Percentiles rank a stretch among this genome's conserved stretches.
Evolutionary conservation across 2,329 filamentous ascomycete species (phyloP).

Genomic region (Lecanosticta acicola): DNA sequence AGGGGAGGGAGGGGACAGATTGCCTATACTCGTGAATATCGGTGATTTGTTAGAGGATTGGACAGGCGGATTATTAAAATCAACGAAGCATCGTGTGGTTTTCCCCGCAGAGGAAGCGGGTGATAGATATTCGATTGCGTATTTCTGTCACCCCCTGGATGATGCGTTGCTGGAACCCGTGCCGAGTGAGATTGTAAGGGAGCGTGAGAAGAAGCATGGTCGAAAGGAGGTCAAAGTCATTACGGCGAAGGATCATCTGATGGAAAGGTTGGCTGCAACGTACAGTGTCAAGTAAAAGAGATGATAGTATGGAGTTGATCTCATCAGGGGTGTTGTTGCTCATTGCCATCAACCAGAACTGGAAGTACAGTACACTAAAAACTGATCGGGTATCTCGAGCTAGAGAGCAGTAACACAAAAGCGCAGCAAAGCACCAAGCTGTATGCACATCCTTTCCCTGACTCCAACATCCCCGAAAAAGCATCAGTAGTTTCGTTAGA

Average conservation of each 20-base stretch:
- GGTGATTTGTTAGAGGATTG: constrained; percentile 73
- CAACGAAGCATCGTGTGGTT: constrained; percentile 82
- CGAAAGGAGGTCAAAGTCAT: constrained; percentile 40
- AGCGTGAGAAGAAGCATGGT: constrained; percentile 30
- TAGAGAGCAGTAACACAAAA: neutral
- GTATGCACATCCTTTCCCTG: neutral
- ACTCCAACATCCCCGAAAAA: neutral
- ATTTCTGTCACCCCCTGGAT: constrained; percentile 59
- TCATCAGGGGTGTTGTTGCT: neutral
- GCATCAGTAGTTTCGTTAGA: neutral
- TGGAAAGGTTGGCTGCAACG: constrained; percentile 52
- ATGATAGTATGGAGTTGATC: no score
- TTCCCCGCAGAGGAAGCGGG: constrained; percentile 47
- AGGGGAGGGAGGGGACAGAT: constrained; percentile 34
- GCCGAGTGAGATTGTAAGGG: constrained; percentile 47
- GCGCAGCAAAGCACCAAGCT: neutral
- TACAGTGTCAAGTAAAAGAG: constrained; percentile 43
- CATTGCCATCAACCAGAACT: neutral
- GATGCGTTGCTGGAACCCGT: constrained; percentile 50
- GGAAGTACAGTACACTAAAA: constrained; percentile 9
- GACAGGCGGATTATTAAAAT: constrained; percentile 82
- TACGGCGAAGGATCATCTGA: constrained; percentile 56
- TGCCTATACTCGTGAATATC: constrained; percentile 67
- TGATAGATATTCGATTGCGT: constrained; percentile 39
- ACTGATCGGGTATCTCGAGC: constrained; percentile 8